These are phyloP conservation scores for Phytophthora cryptogea DNA, from an alignment of 352 stramenopile species.

Conservation along the genomic window DNA sequence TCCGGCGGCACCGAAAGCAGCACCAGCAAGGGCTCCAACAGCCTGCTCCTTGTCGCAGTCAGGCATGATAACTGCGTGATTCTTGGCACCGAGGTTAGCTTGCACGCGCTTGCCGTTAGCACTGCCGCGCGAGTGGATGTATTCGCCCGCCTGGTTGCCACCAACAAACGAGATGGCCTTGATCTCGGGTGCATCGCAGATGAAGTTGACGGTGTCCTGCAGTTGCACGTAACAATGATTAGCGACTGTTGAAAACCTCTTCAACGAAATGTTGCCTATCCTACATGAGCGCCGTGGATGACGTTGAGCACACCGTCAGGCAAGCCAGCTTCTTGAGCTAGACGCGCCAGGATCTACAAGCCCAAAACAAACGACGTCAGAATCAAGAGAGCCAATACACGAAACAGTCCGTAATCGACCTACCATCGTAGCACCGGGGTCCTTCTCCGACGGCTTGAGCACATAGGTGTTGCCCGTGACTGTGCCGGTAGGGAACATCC, in stretches of 20 bases:
- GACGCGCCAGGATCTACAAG: constrained; percentile 84
- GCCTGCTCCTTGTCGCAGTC: constrained; percentile 93
- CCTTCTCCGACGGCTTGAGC: constrained; percentile 96
- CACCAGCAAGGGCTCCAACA: constrained; percentile 87
- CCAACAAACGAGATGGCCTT: constrained; percentile 97
- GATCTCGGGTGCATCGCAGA: constrained; percentile 94
- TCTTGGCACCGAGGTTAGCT: constrained; percentile 98
- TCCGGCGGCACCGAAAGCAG: constrained; percentile 96
- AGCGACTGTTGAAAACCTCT: constrained; percentile 9
- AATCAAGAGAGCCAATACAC: neutral
- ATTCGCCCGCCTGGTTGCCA: constrained; percentile 92
- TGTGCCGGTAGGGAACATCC: constrained; percentile 90
- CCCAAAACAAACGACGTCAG: constrained; percentile 10
- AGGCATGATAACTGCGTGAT: constrained; percentile 96
- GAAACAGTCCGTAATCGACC: neutral
- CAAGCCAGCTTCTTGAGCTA: constrained; percentile 93
- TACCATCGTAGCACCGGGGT: constrained; percentile 88
- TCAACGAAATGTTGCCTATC: constrained; percentile 11
- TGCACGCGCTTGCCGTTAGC: constrained; percentile 95
- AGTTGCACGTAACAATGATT: constrained; percentile 7
- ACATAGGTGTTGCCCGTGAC: constrained; percentile 97
- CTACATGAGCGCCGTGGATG: constrained; percentile 84
- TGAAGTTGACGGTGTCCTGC: constrained; percentile 93
- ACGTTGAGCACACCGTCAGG: constrained; percentile 96
- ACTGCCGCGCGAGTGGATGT: constrained; percentile 92